phyloP scores from a whole-genome alignment of 2,329 filamentous ascomycete genomes.

The Exserohilum rostratum region DNA sequence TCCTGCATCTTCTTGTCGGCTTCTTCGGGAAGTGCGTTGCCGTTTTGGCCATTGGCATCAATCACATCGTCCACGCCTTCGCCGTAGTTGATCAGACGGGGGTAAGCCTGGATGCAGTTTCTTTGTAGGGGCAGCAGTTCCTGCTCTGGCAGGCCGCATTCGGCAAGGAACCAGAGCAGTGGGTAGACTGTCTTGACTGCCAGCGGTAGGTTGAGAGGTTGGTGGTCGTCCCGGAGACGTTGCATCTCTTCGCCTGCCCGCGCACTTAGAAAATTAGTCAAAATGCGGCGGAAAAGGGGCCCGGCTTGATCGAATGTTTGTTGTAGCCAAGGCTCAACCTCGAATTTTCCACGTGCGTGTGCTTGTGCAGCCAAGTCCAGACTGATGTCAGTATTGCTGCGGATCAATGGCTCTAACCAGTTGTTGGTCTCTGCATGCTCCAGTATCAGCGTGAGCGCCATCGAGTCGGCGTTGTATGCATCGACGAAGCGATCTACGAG shows the following conservation, averaged over 20 bases:
- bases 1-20: conserved; percentile 95
- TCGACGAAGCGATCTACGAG: conserved; percentile 81
- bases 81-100: conserved; percentile 93
- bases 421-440: conserved; percentile 80
- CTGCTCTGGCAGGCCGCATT: conserved; percentile 61
- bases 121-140: conserved; percentile 83
- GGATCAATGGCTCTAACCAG: conserved; percentile 83
- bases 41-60: conserved; percentile 78
- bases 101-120: conserved; percentile 89
- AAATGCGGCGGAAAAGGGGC: conserved; percentile 69
- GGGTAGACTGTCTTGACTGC: conserved; percentile 84
- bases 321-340: conserved; percentile 80
- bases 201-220: conserved; percentile 73
- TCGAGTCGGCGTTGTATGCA: conserved; percentile 72
- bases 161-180: conserved; percentile 75
- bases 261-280: conserved; percentile 81
- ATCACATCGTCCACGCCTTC: conserved; percentile 92
- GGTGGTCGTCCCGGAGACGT: conserved; percentile 73
- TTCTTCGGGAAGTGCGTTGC: conserved; percentile 78
- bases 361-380: conserved; percentile 86
- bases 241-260: conserved; percentile 82
- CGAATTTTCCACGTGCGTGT: conserved; percentile 78
- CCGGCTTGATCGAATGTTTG: conserved; percentile 69
- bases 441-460: conserved; percentile 71
- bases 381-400: conserved; percentile 80